phyloP scores from a whole-genome alignment of 2,329 filamentous ascomycete genomes.

The Exserohilum turcica region DNA sequence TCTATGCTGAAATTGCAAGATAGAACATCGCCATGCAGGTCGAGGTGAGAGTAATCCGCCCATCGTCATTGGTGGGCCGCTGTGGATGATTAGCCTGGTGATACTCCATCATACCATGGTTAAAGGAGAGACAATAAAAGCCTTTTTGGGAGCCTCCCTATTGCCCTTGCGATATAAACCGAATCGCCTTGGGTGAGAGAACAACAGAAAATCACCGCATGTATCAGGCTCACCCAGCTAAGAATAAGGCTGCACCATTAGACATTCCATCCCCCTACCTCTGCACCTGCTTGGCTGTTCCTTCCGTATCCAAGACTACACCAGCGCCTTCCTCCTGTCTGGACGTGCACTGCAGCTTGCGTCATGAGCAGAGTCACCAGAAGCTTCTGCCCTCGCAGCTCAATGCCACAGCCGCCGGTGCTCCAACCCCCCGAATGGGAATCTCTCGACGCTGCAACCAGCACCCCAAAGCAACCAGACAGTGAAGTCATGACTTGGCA shows the following conservation, averaged over 20 bases:
- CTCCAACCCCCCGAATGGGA: background rate
- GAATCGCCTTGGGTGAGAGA: background rate
- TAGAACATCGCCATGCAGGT: too few species aligned
- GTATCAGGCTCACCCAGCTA: background rate
- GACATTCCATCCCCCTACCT: background rate
- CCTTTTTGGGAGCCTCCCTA: too few species aligned
- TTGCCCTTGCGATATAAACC: too few species aligned
- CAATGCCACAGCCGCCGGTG: background rate
- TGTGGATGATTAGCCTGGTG: too few species aligned
- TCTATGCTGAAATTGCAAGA: too few species aligned
- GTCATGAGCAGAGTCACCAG: constrained; percentile 8
- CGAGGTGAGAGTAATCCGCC: too few species aligned
- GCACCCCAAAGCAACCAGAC: background rate
- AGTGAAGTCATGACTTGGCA: constrained; percentile 27
- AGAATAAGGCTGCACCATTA: background rate
- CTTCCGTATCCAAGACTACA: background rate
- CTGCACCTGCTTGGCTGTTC: background rate
- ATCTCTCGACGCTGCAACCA: background rate
- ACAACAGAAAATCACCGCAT: background rate
- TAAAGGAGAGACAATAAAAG: too few species aligned
- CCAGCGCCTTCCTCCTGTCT: background rate
- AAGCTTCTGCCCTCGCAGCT: constrained; percentile 3
- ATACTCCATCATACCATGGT: too few species aligned
- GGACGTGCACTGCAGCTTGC: background rate
- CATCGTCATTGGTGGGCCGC: too few species aligned